A percentile compares a stretch with the other conserved stretches of the same genome.
These are phyloP conservation scores for Tetragonia tetragonoides DNA, from an alignment of 148 eudicot genomes.

Conservation along the genomic window DNA sequence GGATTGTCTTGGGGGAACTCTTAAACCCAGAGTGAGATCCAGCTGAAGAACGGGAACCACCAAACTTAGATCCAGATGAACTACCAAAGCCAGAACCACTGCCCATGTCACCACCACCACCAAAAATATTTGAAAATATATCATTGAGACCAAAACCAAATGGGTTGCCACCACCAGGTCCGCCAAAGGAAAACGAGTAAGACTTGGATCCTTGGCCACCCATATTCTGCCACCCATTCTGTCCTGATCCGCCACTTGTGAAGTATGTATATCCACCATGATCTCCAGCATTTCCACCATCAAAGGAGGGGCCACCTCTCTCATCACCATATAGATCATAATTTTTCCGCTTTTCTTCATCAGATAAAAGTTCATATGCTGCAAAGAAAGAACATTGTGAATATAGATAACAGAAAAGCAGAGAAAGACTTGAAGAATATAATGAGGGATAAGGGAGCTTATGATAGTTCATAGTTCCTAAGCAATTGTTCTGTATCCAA, in stretches of 20 bases:
- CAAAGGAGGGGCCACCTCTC: conserved; percentile 74
- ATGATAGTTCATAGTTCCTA: no score
- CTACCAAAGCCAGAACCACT: conserved; percentile 58
- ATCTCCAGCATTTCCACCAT: conserved; percentile 51
- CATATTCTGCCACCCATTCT: conserved; percentile 67
- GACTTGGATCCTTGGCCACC: conserved; percentile 67
- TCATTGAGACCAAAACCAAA: conserved; percentile 77
- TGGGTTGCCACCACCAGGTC: conserved; percentile 51
- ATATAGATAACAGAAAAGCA: not conserved
- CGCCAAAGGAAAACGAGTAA: conserved; percentile 91
- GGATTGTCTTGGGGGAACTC: conserved; percentile 42
- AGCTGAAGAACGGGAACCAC: conserved; percentile 53
- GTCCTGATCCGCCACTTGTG: conserved; percentile 77
- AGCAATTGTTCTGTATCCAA: no score
- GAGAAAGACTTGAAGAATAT: not conserved
- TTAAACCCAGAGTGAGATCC: conserved; percentile 45
- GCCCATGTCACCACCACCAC: conserved; percentile 62
- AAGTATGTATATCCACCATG: conserved; percentile 60
- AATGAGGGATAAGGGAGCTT: no score
- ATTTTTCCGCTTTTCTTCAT: conserved; percentile 88
- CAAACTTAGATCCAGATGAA: conserved; percentile 53
- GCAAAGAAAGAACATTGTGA: conserved; percentile 25
- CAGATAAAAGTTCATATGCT: conserved; percentile 92
- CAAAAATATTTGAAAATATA: conserved; percentile 75
- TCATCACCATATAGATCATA: conserved; percentile 93